Conservation (phyloP, 2,329 filamentous ascomycete genomes). For the Mycosphaerelloides madeirae region DNA sequence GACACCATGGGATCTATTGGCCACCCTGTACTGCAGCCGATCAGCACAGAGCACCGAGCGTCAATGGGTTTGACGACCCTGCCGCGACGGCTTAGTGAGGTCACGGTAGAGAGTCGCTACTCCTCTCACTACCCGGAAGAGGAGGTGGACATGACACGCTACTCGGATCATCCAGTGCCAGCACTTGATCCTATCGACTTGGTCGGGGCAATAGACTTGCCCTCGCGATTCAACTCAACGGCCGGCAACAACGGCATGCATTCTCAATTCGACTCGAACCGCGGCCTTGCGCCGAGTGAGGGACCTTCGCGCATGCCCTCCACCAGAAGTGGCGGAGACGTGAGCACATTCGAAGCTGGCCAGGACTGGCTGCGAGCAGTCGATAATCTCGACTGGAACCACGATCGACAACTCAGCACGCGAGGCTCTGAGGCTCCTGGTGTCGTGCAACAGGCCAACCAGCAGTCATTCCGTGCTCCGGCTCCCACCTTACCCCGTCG, state of each 20-base stretch:
- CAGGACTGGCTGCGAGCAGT: constrained; percentile 28
- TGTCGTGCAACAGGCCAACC: background rate
- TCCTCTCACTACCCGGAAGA: constrained; percentile 5
- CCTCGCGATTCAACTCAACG: constrained; percentile 28
- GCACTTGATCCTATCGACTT: constrained; percentile 27
- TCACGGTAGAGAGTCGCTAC: constrained; percentile 5
- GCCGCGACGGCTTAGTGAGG: constrained; percentile 13
- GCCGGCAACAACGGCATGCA: constrained; percentile 3
- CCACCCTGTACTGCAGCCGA: constrained; percentile 19
- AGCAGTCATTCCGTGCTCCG: constrained; percentile 6
- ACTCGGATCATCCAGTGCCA: constrained; percentile 21
- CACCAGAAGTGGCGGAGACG: constrained; percentile 3
- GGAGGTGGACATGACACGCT: constrained; percentile 3
- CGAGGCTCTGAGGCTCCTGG: constrained; percentile 1
- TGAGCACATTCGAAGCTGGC: constrained; percentile 4
- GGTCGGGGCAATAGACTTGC: constrained; percentile 27
- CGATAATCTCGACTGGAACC: constrained; percentile 26
- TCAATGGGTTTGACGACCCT: constrained; percentile 11
- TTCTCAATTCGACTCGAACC: constrained; percentile 7
- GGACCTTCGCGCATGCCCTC: constrained; percentile 5
- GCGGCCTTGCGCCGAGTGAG: background rate
- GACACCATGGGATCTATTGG: constrained; percentile 11
- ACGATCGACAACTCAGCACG: constrained; percentile 10
- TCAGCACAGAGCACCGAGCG: constrained; percentile 18
- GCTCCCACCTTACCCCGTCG: constrained; percentile 22